These are phyloP conservation scores for Thalia dealbata DNA, from an alignment of 176 grass and related monocot species.

Conservation along the genomic window DNA sequence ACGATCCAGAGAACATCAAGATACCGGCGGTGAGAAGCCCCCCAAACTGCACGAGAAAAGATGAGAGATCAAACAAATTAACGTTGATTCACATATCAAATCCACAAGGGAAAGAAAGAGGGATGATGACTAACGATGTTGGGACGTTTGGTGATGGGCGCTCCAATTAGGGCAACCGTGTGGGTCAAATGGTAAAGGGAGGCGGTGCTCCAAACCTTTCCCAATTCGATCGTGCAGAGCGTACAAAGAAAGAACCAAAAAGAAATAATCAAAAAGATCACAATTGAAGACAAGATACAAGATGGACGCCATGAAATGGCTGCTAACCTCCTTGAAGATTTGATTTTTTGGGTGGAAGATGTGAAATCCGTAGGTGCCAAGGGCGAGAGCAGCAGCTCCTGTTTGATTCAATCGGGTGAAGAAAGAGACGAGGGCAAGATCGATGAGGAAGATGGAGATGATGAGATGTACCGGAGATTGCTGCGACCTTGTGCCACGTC, in stretches of 20 bases:
- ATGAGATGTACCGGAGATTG: conserved; percentile 51
- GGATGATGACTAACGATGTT: conserved; percentile 51
- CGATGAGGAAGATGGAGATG: neutral
- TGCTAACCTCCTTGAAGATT: conserved; percentile 63
- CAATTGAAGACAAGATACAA: neutral
- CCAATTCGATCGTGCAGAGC: neutral
- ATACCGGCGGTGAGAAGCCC: conserved; percentile 76
- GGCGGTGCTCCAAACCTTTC: conserved; percentile 78
- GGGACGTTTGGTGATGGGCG: conserved; percentile 67
- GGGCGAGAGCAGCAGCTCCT: conserved; percentile 78
- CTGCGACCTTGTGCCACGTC: conserved; percentile 94
- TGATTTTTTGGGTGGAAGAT: conserved; percentile 64
- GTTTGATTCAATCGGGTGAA: neutral
- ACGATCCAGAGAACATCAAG: conserved; percentile 90
- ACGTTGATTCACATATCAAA: neutral
- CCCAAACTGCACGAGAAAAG: conserved; percentile 54
- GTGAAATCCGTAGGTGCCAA: conserved; percentile 76
- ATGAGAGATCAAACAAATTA: neutral
- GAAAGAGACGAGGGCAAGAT: no score
- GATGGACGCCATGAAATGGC: neutral
- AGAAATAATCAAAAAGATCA: no score
- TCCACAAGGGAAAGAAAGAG: neutral
- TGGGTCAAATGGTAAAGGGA: conserved; percentile 93
- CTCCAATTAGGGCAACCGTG: conserved; percentile 72
- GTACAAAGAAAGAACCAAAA: neutral